Conservation (phyloP, 177 flowering plant genomes). For the Vitis hybrid region DNA sequence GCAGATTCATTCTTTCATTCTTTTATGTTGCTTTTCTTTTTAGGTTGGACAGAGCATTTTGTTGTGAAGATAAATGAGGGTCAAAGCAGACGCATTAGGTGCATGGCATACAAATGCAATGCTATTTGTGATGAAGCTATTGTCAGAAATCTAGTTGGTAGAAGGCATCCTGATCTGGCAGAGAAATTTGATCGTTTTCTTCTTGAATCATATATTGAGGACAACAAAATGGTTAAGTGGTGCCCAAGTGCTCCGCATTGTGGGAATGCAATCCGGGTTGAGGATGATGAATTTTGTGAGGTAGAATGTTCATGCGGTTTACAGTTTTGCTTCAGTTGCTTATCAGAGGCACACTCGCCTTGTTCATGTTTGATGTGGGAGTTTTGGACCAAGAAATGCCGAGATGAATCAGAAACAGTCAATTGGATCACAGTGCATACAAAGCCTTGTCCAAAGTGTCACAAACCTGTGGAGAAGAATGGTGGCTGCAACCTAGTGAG, state of each 20-base stretch:
- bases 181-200: conserved; percentile 91
- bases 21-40: conserved; percentile 1
- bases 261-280: conserved; percentile 95
- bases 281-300: conserved; percentile 76
- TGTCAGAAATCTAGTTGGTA: conserved; percentile 68
- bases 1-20: neutral
- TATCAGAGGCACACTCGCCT: conserved; percentile 87
- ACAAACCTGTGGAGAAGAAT: conserved; percentile 91
- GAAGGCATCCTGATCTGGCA: conserved; percentile 67
- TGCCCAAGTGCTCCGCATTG: conserved; percentile 97
- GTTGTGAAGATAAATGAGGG: conserved; percentile 93
- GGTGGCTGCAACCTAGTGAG: conserved; percentile 93
- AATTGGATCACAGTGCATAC: conserved; percentile 93
- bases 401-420: conserved; percentile 90
- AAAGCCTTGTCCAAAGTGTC: conserved; percentile 90
- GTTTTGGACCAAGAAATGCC: conserved; percentile 86
- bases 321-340: conserved; percentile 92
- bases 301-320: conserved; percentile 92
- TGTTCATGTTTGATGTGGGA: conserved; percentile 98
- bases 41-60: conserved; percentile 97
- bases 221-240: conserved; percentile 95
- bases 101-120: conserved; percentile 96
- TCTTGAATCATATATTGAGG: conserved; percentile 96
- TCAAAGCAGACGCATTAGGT: conserved; percentile 86
- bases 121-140: conserved; percentile 88